Evolutionary conservation across 169 alveolate genomes (phyloP), one percentile per base, ranked within the genome.

Genomic region (Eimeria praecox): DNA sequence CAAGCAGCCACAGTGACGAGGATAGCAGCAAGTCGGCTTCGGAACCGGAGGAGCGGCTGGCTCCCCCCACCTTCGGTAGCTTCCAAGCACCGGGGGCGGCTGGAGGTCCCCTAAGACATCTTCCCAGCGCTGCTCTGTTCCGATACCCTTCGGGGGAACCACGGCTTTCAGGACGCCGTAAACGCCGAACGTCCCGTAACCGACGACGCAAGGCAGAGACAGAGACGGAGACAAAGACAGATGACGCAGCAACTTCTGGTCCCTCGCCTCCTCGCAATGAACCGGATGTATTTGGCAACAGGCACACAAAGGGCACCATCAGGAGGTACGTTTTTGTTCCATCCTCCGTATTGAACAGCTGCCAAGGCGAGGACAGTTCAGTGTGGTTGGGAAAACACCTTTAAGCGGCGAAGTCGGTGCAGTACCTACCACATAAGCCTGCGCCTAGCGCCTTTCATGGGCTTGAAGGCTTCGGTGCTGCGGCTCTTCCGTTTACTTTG

Each of bases 1-100:
- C 73, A 38, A 73, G 95, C 78, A 90, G 95, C 59, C 80, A 73
- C 35, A 62, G 69, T 22, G 89, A 75, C 54, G 88, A 38, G 40
- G 95, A 90, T 22, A 85, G 92, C 78, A 56, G 92, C 80, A 59
- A 59, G 56, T 56, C 92, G 33, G 80, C 78, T 12, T 85, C 92
- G 27, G 92, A 85, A 56, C 38, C 49, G 66, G 92, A 59, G 56
- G n/a, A 9, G 24, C 92, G 78, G 30, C 44, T 71, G 40, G 80
- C 59, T 1, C 78, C 92, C 38, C 66, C 92, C 12, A 54, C 80
- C 27, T 85, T 85, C 78, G 92, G 92, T 40, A 85, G 92, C 22
- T 85, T 85, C 59, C 92, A 85, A 59, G 80, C 92, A 56, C 92
- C 92, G 40, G 92, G 92, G 38, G 92, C 92, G 44, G 92, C 77